Evolutionary conservation across 352 stramenopile genomes (phyloP), one percentile per base, ranked within the genome.

Genomic region (Pythium monospermum): DNA sequence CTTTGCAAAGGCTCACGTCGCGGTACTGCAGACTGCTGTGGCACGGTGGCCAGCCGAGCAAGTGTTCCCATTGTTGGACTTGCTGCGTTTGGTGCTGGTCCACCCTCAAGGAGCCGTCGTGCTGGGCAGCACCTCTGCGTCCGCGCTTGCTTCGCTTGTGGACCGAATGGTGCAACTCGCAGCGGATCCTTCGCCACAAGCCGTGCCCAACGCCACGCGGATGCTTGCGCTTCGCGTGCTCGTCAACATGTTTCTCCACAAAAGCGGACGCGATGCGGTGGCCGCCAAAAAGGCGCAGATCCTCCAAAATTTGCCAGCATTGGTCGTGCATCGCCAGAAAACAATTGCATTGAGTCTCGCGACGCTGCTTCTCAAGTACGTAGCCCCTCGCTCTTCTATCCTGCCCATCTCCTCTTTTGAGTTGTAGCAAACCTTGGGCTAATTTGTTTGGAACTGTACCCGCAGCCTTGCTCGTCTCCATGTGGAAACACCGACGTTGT

Each of bases 51-150:
- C 84, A 5, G 71, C 70, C 0, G 70, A 78, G 11, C 49, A 88
- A 27, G 84, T 79, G 4, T 98, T 98, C 66, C 90, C 93, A 11
- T 84, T 76, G 4, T 68, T 98, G 22, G 94, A 98, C 69, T 60
- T 98, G 55, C 76, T 94, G 26, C 83, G 94, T 7, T 68, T 98
- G 15, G 73, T 92, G 27, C 49, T 96, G 2, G 64, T 95, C 6
- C 94, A 98, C 59, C 91, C 93, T 0, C 79, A 96, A 57, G 90
- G 82, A 0, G 62, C 73, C 3, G 42, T 19, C 8, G 53, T 71
- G 22, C 31, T 92, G 4, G 64, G 73, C 25, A 45, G 58, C 26
- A 53, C 59, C 1, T 46, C 85, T 10, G 54, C 73, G 19, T 47
- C 56, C 7, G n/a, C n/a, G n/a, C n/a, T n/a, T n/a, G n/a, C n/a